Base-by-base conservation (phyloP, 148 eudicot genomes). In the Dysphania ambrosioides region DNA sequence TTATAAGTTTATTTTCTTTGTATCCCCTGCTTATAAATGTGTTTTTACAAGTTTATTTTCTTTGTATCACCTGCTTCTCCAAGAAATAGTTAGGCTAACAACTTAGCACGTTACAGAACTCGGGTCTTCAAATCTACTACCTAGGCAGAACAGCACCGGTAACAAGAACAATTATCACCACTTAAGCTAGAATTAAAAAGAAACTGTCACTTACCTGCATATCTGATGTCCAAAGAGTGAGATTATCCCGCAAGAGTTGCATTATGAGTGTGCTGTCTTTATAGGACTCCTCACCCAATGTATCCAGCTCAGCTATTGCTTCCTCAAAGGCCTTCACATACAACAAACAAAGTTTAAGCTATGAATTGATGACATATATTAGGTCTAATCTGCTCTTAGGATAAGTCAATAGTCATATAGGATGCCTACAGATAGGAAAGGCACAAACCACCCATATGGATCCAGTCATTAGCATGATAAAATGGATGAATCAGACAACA, bases 201-300 rank as follows among this genome's bases (percentile, higher is more conserved):
- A 6, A 42, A 42, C 21, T 23, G 34, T 53, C 29, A 58, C 66
- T 70, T 34, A 82, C 89, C 85, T 85, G 87, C 75, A 82, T 77
- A 69, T 88, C 89, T 34, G 86, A 84, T 53, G 91, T 86, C 89
- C 91, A 88, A 58, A 86, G 89, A 49, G 85, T 88, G 73, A 88
- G 86, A 75, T 88, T 88, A 40, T 88, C 89, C 81, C 91, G 85
- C 78, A 88, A 75, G 58, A 88, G 86, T 81, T 88, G 91, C 87
- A 88, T 86, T 73, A 86, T 86, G 67, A 86, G 85, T n/a, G 91
- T 86, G 83, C 86, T 84, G 76, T 86, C 91, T 68, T 84, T 88
- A 78, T 86, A 86, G 55, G 87, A 86, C 59, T 86, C 91, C 73
- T 86, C 89, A 63, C 87, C 87, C 76, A 84, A 35, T 19, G 89